phyloP scores from a whole-genome alignment of 106 monocot species.

The Dendrobium huoshanense region DNA sequence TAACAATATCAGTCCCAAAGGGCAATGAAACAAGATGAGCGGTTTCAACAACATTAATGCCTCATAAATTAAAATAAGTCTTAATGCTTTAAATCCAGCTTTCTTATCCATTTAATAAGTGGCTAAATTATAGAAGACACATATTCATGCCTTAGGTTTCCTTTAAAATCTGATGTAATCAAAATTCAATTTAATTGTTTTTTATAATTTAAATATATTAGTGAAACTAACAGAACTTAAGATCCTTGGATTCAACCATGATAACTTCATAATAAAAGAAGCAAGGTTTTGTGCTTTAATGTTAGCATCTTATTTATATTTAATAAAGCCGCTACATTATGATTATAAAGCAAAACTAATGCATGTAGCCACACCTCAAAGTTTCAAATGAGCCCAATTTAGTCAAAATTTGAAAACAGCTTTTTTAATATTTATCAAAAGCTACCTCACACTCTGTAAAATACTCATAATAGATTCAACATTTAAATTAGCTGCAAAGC shows the following conservation, averaged over 20 bases:
- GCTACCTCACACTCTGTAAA: no score
- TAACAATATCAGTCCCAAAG: background rate
- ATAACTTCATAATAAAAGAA: background rate
- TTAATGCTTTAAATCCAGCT: background rate
- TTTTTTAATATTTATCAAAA: no score
- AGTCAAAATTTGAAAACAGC: background rate
- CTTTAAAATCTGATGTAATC: background rate
- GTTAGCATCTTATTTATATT: background rate
- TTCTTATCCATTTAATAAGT: background rate
- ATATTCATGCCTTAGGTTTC: background rate
- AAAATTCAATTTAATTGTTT: background rate
- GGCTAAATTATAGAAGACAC: background rate
- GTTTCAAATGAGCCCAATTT: background rate
- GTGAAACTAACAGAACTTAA: background rate
- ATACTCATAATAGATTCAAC: no score
- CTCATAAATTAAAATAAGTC: background rate
- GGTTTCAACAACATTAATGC: background rate
- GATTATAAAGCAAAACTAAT: background rate
- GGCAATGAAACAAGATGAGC: background rate
- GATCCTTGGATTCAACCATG: background rate
- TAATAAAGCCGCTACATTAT: background rate
- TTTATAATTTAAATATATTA: background rate
- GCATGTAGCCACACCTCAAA: background rate
- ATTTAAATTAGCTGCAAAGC: no score
- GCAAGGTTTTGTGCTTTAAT: background rate